phyloP scores from a whole-genome alignment of 352 stramenopile species.

The Phytophthora pisi region DNA sequence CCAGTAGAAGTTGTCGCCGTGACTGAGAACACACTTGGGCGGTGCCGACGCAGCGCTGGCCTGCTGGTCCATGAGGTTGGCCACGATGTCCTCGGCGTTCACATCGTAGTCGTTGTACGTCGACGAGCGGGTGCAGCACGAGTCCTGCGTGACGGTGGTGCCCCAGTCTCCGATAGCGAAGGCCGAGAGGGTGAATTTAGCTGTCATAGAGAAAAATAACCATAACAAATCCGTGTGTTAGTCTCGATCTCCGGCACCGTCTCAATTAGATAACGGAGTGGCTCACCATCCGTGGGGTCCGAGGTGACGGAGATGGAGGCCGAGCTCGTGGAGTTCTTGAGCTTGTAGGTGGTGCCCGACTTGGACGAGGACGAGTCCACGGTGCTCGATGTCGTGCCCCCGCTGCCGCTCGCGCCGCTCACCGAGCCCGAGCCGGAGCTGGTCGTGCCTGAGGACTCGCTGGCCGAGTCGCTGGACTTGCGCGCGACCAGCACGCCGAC shows the following conservation, averaged over 20 bases:
- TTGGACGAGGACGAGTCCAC: conserved; percentile 17
- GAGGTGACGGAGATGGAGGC: conserved; percentile 46
- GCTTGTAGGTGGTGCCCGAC: conserved; percentile 34
- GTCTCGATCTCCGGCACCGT: conserved; percentile 12
- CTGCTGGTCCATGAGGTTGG: conserved; percentile 64
- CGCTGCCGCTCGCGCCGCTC: conserved; percentile 11
- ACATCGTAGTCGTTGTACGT: conserved; percentile 69
- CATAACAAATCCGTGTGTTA: conserved; percentile 17
- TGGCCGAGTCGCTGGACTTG: conserved; percentile 38
- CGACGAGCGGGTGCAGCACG: conserved; percentile 70
- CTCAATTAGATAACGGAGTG: not conserved
- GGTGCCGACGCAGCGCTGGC: conserved; percentile 38
- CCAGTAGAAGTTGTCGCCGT: conserved; percentile 81
- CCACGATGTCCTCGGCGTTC: conserved; percentile 70
- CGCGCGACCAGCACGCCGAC: conserved; percentile 44
- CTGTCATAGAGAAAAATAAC: conserved; percentile 10
- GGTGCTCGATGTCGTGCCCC: conserved; percentile 6
- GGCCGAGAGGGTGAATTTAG: conserved; percentile 54
- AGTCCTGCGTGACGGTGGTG: conserved; percentile 62
- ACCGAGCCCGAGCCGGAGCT: conserved; percentile 28
- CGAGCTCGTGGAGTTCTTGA: conserved; percentile 31
- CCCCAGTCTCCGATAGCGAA: conserved; percentile 82
- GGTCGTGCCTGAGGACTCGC: conserved; percentile 31
- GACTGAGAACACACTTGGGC: conserved; percentile 65
- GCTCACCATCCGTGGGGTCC: conserved; percentile 51